Base-by-base conservation (phyloP, 805 yeast genomes). In the Wickerhamiella dianesei region DNA sequence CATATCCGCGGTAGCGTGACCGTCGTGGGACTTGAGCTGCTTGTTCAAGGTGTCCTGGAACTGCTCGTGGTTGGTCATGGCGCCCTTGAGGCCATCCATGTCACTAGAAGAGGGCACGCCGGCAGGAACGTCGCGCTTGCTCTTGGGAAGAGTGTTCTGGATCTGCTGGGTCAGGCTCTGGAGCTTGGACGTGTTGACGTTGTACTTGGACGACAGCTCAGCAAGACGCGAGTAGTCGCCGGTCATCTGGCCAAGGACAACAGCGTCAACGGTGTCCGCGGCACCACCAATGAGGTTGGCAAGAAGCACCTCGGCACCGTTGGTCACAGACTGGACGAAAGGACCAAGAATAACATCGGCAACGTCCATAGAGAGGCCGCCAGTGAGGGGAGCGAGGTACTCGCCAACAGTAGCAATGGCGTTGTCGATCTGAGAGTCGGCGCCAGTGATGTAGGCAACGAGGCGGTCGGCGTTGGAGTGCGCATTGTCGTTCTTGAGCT, bases 371-470 rank as follows among this genome's bases (percentile, higher is more conserved):
- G 53, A 48, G 14, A 48, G 29, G 21, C 58, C 58, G 39, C 46
- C 44, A 22, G 56, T 53, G 29, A 49, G 35, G 22, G 55, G 54
- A 4, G 54, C 49, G 13, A 53, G 50, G 16, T 54, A 51, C 4
- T 45, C 32, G 19, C 49, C 35, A 18, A 50, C 44, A 14, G 50
- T 47, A 19, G 50, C 48, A n/a, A 50, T 43, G 16, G 47, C 48
- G 46, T 59, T 57, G 49, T 59, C 61, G 40, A 57, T 54, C 49
- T 59, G 61, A 35, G 58, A 57, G 48, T 60, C 64, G 14, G 57
- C 48, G 19, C 62, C 62, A 25, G 61, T 54, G 42, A 60, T 37
- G 37, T 25, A 29, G 16, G 43, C 37, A 17, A 39, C 13, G 21
- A 44, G 21, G 21, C 36, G 35, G 44, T n/a, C 35, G 25, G 22